A percentile compares a stretch with the other conserved stretches of the same genome.
Evolutionary conservation across 2,329 filamentous ascomycete genomes (phyloP).

Genomic region (Fusarium abutilonis): DNA sequence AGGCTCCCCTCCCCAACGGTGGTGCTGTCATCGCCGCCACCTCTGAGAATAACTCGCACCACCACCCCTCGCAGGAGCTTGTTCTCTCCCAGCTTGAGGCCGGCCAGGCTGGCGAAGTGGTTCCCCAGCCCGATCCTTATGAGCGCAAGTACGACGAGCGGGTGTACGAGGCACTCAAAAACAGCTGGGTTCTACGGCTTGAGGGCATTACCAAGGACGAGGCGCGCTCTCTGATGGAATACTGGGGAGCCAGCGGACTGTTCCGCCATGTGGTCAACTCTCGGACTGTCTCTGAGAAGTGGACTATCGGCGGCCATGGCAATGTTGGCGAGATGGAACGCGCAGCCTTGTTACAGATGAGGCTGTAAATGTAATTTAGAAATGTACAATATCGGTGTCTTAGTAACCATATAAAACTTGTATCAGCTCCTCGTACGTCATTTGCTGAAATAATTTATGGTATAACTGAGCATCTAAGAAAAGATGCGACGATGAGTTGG

Average conservation of each 20-base stretch:
- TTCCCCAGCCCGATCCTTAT: conserved; percentile 62
- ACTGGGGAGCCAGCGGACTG: conserved; percentile 89
- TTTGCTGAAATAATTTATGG: not conserved
- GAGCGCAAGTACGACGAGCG: conserved; percentile 66
- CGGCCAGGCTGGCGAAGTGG: conserved; percentile 48
- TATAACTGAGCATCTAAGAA: not conserved
- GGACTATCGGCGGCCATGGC: conserved; percentile 83
- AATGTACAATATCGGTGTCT: conserved; percentile 45
- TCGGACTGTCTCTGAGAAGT: conserved; percentile 78
- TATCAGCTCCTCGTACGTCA: conserved; percentile 15
- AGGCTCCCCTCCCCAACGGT: conserved; percentile 70
- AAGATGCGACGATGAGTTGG: no score
- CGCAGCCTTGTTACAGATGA: conserved; percentile 62
- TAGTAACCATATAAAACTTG: conserved; percentile 25
- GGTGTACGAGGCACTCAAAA: conserved; percentile 62
- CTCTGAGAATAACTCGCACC: conserved; percentile 74
- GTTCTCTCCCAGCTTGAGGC: conserved; percentile 68
- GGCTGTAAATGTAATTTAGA: conserved; percentile 52
- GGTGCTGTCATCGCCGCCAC: conserved; percentile 81
- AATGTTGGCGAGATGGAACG: conserved; percentile 88
- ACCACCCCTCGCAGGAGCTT: conserved; percentile 73
- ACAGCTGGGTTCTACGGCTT: conserved; percentile 65
- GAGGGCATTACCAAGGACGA: conserved; percentile 78
- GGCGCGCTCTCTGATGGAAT: conserved; percentile 84
- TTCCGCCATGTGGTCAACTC: conserved; percentile 76